Evolutionary conservation across 106 monocot genomes (phyloP).

Genomic region (Dioscorea alata): DNA sequence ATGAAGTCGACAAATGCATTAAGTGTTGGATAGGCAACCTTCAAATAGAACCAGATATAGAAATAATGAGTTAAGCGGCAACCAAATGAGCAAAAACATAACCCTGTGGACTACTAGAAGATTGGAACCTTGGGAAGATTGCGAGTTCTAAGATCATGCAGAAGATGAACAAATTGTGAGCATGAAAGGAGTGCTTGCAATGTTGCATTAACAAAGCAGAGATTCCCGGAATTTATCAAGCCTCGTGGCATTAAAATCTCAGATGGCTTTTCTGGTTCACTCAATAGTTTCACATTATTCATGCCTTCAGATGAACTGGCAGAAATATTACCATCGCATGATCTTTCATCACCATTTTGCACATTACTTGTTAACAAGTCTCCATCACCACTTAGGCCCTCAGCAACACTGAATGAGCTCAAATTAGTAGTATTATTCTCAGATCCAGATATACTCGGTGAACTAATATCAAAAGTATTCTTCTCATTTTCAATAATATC

Average conservation of each 20-base stretch:
- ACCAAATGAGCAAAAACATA: background rate
- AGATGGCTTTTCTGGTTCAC: too few species aligned
- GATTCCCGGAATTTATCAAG: constrained; percentile 84
- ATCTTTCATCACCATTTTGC: constrained; percentile 12
- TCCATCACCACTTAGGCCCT: background rate
- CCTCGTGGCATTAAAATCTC: constrained; percentile 48
- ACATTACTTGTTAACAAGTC: constrained; percentile 2
- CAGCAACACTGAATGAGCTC: background rate
- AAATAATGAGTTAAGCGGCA: constrained; percentile 6
- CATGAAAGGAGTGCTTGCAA: constrained; percentile 92
- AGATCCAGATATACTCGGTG: background rate
- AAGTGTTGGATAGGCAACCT: constrained; percentile 73
- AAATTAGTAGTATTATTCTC: too few species aligned
- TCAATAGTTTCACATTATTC: too few species aligned
- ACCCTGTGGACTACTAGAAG: background rate
- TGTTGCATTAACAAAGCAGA: constrained; percentile 93
- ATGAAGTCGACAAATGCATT: constrained; percentile 84
- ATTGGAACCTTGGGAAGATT: constrained; percentile 59
- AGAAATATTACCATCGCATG: background rate
- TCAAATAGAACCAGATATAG: constrained; percentile 17
- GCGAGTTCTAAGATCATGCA: constrained; percentile 51
- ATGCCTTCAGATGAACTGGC: too few species aligned
- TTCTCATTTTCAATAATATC: constrained; percentile 14
- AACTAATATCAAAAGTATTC: constrained; percentile 2
- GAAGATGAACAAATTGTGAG: constrained; percentile 73